Conservation (phyloP, 2,329 filamentous ascomycete species). For the Emergomyces orientalis region DNA sequence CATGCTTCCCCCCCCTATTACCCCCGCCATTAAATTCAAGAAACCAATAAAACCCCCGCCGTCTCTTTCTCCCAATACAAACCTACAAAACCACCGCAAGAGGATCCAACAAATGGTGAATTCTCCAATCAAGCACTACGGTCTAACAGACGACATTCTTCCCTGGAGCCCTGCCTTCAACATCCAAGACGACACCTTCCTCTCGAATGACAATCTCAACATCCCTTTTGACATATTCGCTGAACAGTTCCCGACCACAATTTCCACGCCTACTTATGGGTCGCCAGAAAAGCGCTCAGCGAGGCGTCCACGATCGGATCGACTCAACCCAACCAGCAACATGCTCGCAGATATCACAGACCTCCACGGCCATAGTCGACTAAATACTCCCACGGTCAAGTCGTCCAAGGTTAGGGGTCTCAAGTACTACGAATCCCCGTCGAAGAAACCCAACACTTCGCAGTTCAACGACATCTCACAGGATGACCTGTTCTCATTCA, state of each 20-base stretch:
- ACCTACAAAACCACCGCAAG: conserved; percentile 77
- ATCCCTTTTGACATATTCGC: conserved; percentile 49
- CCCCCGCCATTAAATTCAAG: conserved; percentile 75
- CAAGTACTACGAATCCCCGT: conserved; percentile 34
- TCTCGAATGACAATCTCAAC: conserved; percentile 32
- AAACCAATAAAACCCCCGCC: conserved; percentile 54
- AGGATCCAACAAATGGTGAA: conserved; percentile 72
- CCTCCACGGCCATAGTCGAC: conserved; percentile 28
- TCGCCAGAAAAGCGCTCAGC: conserved; percentile 49
- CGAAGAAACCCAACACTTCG: conserved; percentile 27
- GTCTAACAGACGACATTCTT: conserved; percentile 31
- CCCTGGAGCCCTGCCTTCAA: conserved; percentile 44
- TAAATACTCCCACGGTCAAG: conserved; percentile 27
- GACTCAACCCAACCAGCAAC: conserved; percentile 41
- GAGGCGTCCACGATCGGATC: conserved; percentile 44
- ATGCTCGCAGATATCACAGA: conserved; percentile 42
- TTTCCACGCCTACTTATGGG: conserved; percentile 34
- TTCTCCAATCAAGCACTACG: conserved; percentile 53
- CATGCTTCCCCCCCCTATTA: conserved; percentile 65
- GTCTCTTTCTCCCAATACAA: conserved; percentile 87
- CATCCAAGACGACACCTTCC: conserved; percentile 38
- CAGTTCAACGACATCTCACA: conserved; percentile 31
- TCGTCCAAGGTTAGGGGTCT: conserved; percentile 26
- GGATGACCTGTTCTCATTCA: conserved; percentile 41
- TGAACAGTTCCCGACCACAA: conserved; percentile 31